A percentile compares a stretch with the other conserved stretches of the same genome.
phyloP scores from a whole-genome alignment of 2,329 filamentous ascomycete genomes.

The Exserohilum turcica region DNA sequence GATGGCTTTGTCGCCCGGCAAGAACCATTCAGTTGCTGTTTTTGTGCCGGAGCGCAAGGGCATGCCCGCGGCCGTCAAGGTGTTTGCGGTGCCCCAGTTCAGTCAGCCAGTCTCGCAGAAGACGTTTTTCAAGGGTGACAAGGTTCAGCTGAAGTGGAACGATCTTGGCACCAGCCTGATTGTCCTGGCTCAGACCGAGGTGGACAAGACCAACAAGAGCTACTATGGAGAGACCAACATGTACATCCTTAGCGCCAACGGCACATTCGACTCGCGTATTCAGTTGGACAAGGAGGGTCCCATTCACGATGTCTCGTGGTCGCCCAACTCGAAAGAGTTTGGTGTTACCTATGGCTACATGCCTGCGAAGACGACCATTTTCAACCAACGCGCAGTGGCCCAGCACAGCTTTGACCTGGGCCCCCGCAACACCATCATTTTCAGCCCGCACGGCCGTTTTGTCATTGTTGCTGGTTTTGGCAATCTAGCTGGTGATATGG shows the following conservation, averaged over 20 bases:
- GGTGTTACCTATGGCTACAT: slow-evolving; percentile 97
- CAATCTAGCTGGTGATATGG: slow-evolving; percentile 95
- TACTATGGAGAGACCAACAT: slow-evolving; percentile 99
- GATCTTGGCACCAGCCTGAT: slow-evolving; percentile 86
- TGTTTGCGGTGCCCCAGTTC: slow-evolving; percentile 92
- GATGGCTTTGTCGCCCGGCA: slow-evolving; percentile 87
- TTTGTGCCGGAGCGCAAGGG: slow-evolving; percentile 97
- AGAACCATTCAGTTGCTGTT: slow-evolving; percentile 89
- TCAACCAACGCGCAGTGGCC: slow-evolving; percentile 83
- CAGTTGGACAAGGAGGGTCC: slow-evolving; percentile 95
- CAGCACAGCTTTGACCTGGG: slow-evolving; percentile 84
- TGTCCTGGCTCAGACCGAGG: slow-evolving; percentile 95
- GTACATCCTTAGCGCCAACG: slow-evolving; percentile 90
- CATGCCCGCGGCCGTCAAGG: slow-evolving; percentile 89
- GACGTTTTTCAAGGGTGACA: slow-evolving; percentile 99
- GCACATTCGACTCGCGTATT: slow-evolving; percentile 89
- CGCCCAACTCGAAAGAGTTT: slow-evolving; percentile 95
- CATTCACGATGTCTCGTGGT: slow-evolving; percentile 98
- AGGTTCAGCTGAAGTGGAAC: slow-evolving; percentile 99
- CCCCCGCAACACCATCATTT: slow-evolving; percentile 92
- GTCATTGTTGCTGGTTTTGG: slow-evolving; percentile 95
- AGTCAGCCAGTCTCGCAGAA: slow-evolving; percentile 85
- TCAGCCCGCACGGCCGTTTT: slow-evolving; percentile 92
- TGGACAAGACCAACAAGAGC: slow-evolving; percentile 97
- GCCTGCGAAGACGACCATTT: slow-evolving; percentile 98